Evolutionary conservation across 1,284 basidiomycete genomes (phyloP).

Genomic region (Ustilago loliicola): DNA sequence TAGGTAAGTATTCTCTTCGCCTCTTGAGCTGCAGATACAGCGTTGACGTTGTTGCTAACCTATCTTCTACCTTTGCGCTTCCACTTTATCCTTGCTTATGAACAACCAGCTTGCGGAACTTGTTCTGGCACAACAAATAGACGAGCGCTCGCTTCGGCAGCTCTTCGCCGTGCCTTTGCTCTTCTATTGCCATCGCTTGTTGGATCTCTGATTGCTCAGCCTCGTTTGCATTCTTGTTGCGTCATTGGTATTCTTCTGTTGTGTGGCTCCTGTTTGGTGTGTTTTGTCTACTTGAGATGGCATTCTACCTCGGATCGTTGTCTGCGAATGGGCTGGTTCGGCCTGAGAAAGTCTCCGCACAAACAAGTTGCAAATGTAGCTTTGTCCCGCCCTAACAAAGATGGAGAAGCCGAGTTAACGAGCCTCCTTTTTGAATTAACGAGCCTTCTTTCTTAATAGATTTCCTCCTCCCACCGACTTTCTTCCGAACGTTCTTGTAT

Average conservation of each 20-base stretch:
- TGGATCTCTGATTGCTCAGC: background rate
- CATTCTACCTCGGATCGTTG: no score
- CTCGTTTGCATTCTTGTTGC: background rate
- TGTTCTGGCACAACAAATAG: constrained; percentile 70
- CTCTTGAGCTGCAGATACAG: background rate
- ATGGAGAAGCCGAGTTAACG: no score
- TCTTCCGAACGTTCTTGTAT: no score
- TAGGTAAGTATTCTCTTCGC: constrained; percentile 32
- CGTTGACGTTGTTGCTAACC: constrained; percentile 15
- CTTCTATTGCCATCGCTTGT: background rate
- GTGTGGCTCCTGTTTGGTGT: background rate
- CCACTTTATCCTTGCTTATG: background rate
- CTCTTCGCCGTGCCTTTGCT: background rate
- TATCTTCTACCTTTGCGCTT: no score
- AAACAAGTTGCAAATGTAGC: no score
- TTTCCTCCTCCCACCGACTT: no score
- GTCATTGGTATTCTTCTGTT: background rate
- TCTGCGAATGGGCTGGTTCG: no score
- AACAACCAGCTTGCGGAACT: constrained; percentile 59
- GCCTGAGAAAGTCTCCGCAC: no score
- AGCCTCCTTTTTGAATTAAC: no score
- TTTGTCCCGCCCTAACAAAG: no score
- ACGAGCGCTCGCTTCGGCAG: background rate
- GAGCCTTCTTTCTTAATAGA: no score
- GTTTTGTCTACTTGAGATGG: no score